A percentile compares a stretch with the other conserved stretches of the same genome.
These are phyloP conservation scores for Postia placenta DNA, from an alignment of 768 basidiomycete genomes.

Conservation along the genomic window DNA sequence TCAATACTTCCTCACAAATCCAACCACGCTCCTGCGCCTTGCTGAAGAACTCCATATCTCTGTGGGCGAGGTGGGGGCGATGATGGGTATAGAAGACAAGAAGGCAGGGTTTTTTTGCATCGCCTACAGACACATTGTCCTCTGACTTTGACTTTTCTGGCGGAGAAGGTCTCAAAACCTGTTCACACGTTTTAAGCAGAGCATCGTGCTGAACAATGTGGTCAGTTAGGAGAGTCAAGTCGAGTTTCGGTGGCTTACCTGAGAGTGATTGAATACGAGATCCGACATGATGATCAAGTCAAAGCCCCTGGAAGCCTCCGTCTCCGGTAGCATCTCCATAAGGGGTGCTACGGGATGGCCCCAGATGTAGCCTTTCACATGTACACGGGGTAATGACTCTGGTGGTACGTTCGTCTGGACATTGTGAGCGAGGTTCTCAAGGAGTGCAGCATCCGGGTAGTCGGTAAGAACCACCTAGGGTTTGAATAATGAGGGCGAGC, in stretches of 20 bases:
- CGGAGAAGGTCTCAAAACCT: constrained; percentile 16
- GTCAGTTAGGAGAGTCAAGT: not conserved
- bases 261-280: constrained; percentile 92
- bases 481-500: not conserved
- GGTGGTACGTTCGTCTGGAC: constrained; percentile 47
- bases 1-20: constrained; percentile 65
- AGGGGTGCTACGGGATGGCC: constrained; percentile 50
- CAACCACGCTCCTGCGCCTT: constrained; percentile 61
- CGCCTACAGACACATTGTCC: too few relatives aligned
- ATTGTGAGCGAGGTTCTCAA: constrained; percentile 74
- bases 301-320: constrained; percentile 34
- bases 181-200: constrained; percentile 67
- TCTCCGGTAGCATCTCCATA: constrained; percentile 25
- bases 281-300: constrained; percentile 87
- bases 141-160: not conserved
- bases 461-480: constrained; percentile 85
- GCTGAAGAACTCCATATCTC: constrained; percentile 78
- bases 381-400: constrained; percentile 13
- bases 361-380: constrained; percentile 73
- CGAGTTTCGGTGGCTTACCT: constrained; percentile 43
- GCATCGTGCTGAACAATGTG: constrained; percentile 60
- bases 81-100: constrained; percentile 91
- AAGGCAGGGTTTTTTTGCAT: constrained; percentile 44
- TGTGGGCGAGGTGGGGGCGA: constrained; percentile 73
- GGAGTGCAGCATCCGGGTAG: constrained; percentile 75